Percentiles rank a stretch among this genome's conserved stretches.
These are phyloP conservation scores for Andrographis paniculata DNA, from an alignment of 305 asterid species.

Conservation along the genomic window DNA sequence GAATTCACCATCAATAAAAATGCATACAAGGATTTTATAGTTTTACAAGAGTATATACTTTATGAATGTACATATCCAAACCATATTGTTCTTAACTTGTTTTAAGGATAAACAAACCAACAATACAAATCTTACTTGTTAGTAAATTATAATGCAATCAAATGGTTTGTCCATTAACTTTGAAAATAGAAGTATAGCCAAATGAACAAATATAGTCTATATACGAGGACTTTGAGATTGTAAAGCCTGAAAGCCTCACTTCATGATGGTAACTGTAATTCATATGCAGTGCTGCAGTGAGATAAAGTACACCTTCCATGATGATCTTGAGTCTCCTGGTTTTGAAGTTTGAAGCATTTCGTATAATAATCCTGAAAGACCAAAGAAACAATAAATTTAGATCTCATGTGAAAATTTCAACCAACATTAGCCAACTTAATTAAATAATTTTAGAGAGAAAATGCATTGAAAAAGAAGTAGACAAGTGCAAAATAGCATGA, in stretches of 20 bases:
- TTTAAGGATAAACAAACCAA: constrained; percentile 2
- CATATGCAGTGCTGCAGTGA: not conserved
- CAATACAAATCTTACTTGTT: constrained; percentile 1
- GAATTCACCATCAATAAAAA: too few relatives aligned
- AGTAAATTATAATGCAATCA: not conserved
- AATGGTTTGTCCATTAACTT: not conserved
- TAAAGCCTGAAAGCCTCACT: not conserved
- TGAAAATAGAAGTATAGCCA: not conserved
- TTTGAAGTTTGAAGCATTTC: constrained; percentile 73
- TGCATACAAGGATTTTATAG: too few relatives aligned
- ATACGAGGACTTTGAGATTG: not conserved
- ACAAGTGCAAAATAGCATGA: too few relatives aligned
- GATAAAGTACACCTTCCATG: constrained; percentile 60
- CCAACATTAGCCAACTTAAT: too few relatives aligned
- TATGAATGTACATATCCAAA: too few relatives aligned
- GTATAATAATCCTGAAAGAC: constrained; percentile 45
- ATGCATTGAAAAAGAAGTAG: too few relatives aligned
- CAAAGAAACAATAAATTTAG: constrained; percentile 17
- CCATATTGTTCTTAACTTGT: too few relatives aligned
- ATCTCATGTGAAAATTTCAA: too few relatives aligned
- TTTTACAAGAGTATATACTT: too few relatives aligned
- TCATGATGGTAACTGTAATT: not conserved
- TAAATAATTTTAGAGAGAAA: too few relatives aligned
- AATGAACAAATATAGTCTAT: not conserved
- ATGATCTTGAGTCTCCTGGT: constrained; percentile 59